Evolutionary conservation across 2,329 filamentous ascomycete species (phyloP), one percentile per base, ranked within the genome.

Genomic region (Pestalotiopsis sp.): DNA sequence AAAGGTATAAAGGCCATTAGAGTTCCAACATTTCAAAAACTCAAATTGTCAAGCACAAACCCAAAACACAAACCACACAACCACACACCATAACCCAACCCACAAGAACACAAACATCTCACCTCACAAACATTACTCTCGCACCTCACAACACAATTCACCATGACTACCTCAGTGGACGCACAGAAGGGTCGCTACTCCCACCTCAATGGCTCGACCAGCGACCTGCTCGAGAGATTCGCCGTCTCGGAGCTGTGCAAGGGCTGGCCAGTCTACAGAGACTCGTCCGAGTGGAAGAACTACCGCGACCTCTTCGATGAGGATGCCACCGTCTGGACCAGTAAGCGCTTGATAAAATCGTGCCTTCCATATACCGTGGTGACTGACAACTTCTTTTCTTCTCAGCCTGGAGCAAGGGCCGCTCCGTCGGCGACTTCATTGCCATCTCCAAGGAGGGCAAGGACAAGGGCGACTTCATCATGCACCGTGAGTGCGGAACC

Each of bases 401-500:
- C 31, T 13, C 68, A 86, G 84, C 84, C 63, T 86, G 84, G 84
- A 83, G 80, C 67, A 83, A 80, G 60, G 77, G 78, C 38, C 79
- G 79, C 49, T 72, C 72, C 20, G 79, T 84, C 68, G 82, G 84
- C 70, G 80, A 81, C 69, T 86, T 87, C 75, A 86, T 87, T 72
- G 70, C 76, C 23, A 81, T 83, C 63, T 88, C 85, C 13, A 82
- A 86, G 70, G 76, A 78, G 9, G 86, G 85, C 68, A 86, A 87
- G 76, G 78, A 82, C 27, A 78, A 79, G 11, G 85, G 86, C 20
- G 85, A 82, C 64, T 87, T 87, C 77, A 88, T 88, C 77, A 86
- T 87, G 84, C 86, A 88, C 74, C 85, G 86, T 68, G 83, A 85
- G 72, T 85, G 82, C 75, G 84, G 84, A 55, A 85, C 83, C 0